Base-by-base conservation (phyloP, 306 rosid genomes). In the Trifolium dubium region DNA sequence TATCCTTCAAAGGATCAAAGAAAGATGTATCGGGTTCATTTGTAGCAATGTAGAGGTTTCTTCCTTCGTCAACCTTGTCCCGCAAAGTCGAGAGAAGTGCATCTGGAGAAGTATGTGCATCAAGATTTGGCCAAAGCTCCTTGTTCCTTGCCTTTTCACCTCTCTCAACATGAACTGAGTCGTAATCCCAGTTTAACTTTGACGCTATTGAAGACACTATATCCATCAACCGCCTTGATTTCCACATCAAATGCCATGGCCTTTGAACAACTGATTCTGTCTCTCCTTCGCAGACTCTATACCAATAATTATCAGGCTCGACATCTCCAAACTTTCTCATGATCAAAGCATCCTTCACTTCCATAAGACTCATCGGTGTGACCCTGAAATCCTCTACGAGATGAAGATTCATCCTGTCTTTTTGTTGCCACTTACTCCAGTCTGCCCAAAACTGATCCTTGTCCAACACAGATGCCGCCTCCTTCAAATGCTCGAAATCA, bases 101-200 rank as follows among this genome's bases (percentile, higher is more conserved):
- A 29, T 86, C 87, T 5, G 98, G 96, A 2, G 99, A 88, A 50
- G 99, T 95, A 75, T 95, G 91, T 17, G 79, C 81, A 76, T 66
- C 99, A 39, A 95, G 99, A 86, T 95, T 88, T 37, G 99, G 99
- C 99, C 99, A 95, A 56, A 92, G 96, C 71, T 90, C 93, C 79
- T 39, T 88, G 90, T 95, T 92, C 81, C 78, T 87, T 40, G 97
- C 97, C 82, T 95, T 95, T 53, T 90, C 99, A 2, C 99, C 99
- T 85, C 99, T 90, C 78, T 71, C 99, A 35, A 95, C 85, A 81
- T 95, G 98, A 60, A 92, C 87, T 4, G 99, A 84, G 55, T 95
- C 99, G 55, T 87, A 95, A 72, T 95, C 99, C 98, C 97, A 95
- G 71, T 88, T 95, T 84, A 95, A 62, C 80, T 75, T 92, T 4